A percentile compares a stretch with the other conserved stretches of the same genome.
Conservation (phyloP, 78 protist genomes). For the Dictyostelium capitatum region DNA sequence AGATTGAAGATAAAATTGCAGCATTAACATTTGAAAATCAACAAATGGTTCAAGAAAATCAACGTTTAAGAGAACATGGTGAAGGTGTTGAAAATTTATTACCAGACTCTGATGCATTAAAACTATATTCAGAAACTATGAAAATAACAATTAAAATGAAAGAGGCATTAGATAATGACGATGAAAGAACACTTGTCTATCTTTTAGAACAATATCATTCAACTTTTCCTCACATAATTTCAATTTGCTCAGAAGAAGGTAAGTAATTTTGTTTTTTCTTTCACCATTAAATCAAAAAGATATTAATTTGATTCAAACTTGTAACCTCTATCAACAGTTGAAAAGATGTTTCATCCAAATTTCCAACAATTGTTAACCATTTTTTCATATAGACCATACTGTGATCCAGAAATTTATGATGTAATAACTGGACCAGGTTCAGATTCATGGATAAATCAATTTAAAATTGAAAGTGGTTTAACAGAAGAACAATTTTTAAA, state of each 20-base stretch:
- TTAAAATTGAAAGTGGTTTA: background rate
- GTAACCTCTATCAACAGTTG: too few species aligned
- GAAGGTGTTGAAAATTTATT: constrained; percentile 57
- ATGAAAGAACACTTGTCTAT: constrained; percentile 55
- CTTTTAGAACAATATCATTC: constrained; percentile 40
- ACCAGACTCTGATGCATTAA: constrained; percentile 47
- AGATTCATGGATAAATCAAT: constrained; percentile 11
- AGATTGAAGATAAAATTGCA: constrained; percentile 46
- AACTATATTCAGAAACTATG: constrained; percentile 38
- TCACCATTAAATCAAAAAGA: too few species aligned
- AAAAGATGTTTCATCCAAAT: constrained; percentile 54
- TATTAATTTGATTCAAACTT: too few species aligned
- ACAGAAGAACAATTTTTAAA: background rate
- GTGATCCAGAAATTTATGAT: background rate
- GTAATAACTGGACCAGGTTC: background rate
- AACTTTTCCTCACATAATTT: constrained; percentile 19
- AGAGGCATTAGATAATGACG: constrained; percentile 44
- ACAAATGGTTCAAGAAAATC: constrained; percentile 56
- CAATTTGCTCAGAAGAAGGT: constrained; percentile 16
- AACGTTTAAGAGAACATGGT: constrained; percentile 53
- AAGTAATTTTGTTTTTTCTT: too few species aligned
- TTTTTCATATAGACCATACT: constrained; percentile 39
- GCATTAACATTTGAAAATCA: constrained; percentile 68
- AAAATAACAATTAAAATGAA: constrained; percentile 45
- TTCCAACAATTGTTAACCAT: constrained; percentile 27